phyloP scores from a whole-genome alignment of 179 eudicot genomes.

The Beta lomatogona region DNA sequence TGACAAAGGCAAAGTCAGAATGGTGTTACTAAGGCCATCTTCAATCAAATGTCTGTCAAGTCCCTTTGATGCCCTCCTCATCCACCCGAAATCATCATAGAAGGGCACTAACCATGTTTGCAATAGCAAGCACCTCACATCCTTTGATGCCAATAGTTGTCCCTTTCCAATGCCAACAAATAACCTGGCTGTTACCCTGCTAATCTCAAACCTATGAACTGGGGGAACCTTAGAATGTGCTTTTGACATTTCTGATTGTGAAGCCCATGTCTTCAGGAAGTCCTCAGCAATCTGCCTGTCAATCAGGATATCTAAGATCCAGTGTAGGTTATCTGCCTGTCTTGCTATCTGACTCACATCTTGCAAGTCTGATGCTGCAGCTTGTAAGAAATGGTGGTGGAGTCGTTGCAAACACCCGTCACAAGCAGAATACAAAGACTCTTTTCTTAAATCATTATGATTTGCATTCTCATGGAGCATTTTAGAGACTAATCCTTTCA shows the following conservation, averaged over 20 bases:
- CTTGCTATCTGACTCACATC: constrained; percentile 70
- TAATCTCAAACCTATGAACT: constrained; percentile 75
- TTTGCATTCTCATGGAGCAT: constrained; percentile 83
- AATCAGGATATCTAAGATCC: constrained; percentile 87
- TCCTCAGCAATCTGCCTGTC: constrained; percentile 87
- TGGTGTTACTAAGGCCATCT: constrained; percentile 85
- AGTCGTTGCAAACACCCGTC: constrained; percentile 71
- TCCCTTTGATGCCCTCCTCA: constrained; percentile 89
- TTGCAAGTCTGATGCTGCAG: constrained; percentile 52
- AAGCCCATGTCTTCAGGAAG: constrained; percentile 74
- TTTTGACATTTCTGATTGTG: constrained; percentile 67
- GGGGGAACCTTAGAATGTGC: constrained; percentile 85
- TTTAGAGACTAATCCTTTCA: constrained; percentile 83
- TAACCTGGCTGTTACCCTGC: constrained; percentile 82
- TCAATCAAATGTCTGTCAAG: constrained; percentile 89
- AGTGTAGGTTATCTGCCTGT: constrained; percentile 86
- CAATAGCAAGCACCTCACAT: constrained; percentile 67
- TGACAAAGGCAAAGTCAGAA: constrained; percentile 76
- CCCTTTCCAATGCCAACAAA: constrained; percentile 96
- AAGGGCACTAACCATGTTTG: constrained; percentile 93
- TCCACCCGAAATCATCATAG: constrained; percentile 97
- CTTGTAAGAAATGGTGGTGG: constrained; percentile 47
- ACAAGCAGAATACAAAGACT: constrained; percentile 82
- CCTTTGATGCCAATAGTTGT: constrained; percentile 82
- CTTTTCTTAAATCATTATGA: constrained; percentile 78